phyloP scores from a whole-genome alignment of 2,329 filamentous ascomycete genomes.

The Lizonia empirigonia region DNA sequence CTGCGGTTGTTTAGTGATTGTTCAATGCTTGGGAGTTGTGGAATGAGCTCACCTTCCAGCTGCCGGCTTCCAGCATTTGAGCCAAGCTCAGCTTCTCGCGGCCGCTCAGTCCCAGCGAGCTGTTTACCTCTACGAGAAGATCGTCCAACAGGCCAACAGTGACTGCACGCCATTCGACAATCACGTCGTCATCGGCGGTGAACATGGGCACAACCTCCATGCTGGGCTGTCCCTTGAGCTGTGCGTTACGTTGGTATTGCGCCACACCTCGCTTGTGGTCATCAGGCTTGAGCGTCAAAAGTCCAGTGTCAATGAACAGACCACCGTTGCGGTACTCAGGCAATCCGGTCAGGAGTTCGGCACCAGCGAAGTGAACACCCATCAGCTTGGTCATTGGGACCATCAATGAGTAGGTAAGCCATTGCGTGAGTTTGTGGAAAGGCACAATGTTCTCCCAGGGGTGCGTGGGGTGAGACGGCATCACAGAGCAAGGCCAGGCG shows the following conservation, averaged over 20 bases:
- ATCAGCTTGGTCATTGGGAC: slow-evolving; percentile 81
- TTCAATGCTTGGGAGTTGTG: neutral
- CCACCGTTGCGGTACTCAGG: slow-evolving; percentile 94
- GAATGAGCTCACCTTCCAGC: slow-evolving; percentile 80
- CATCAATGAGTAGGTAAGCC: slow-evolving; percentile 93
- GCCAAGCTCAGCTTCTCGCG: slow-evolving; percentile 74
- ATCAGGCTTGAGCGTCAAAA: slow-evolving; percentile 74
- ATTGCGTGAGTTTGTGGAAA: slow-evolving; percentile 89
- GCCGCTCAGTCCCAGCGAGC: slow-evolving; percentile 69
- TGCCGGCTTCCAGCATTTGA: slow-evolving; percentile 93
- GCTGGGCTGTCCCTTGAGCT: slow-evolving; percentile 72
- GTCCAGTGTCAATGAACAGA: slow-evolving; percentile 80
- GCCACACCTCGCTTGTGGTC: slow-evolving; percentile 74
- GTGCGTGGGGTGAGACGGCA: slow-evolving; percentile 74
- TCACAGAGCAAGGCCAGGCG: slow-evolving; percentile 86
- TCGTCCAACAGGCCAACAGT: slow-evolving; percentile 78
- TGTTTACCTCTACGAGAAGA: slow-evolving; percentile 71
- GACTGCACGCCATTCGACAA: slow-evolving; percentile 78
- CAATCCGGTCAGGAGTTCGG: slow-evolving; percentile 82
- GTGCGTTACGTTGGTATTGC: slow-evolving; percentile 72
- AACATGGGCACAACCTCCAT: slow-evolving; percentile 77
- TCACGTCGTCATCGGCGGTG: slow-evolving; percentile 73
- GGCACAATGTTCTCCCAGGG: slow-evolving; percentile 83
- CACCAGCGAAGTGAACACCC: slow-evolving; percentile 77
- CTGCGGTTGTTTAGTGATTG: slow-evolving; percentile 48